A percentile compares a stretch with the other conserved stretches of the same genome.
Conservation (phyloP, 1,139 yeast species). For the Hyphopichia fennica region DNA sequence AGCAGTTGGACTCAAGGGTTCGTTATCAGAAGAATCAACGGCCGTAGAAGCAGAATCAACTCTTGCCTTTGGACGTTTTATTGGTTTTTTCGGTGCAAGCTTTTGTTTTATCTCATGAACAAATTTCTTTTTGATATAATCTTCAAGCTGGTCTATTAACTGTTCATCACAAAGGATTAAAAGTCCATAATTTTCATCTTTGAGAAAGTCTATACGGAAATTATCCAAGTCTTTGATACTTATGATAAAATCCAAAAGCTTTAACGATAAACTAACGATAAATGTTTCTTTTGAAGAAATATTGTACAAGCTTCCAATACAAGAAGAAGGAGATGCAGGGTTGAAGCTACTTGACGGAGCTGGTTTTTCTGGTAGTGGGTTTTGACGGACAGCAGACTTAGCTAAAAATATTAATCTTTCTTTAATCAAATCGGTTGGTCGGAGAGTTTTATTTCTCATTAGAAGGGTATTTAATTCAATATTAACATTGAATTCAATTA, state of each 20-base stretch:
- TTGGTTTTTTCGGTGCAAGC: neutral
- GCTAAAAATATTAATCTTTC: conserved; percentile 38
- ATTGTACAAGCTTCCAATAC: conserved; percentile 6
- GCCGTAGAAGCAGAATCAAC: conserved; percentile 1
- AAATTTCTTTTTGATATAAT: conserved; percentile 23
- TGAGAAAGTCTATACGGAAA: conserved; percentile 24
- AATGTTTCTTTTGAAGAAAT: conserved; percentile 26
- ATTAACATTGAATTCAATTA: conserved; percentile 25
- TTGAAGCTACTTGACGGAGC: conserved; percentile 9
- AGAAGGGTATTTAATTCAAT: conserved; percentile 39
- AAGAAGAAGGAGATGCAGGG: conserved; percentile 1
- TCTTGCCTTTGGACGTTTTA: neutral
- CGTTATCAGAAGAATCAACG: conserved; percentile 1
- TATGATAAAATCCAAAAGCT: conserved; percentile 20
- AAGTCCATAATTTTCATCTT: conserved; percentile 34
- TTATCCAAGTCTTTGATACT: conserved; percentile 11
- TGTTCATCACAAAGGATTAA: conserved; percentile 29
- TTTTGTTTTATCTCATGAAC: conserved; percentile 10
- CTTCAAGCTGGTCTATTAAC: conserved; percentile 28
- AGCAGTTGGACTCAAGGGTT: neutral
- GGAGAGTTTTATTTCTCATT: conserved; percentile 27
- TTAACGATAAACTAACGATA: conserved; percentile 31
- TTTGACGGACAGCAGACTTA: conserved; percentile 9
- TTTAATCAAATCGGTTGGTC: conserved; percentile 33
- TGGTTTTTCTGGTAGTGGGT: neutral